These are phyloP conservation scores for Blastobotrys muscicola DNA, from an alignment of 805 yeast genomes.

Conservation along the genomic window DNA sequence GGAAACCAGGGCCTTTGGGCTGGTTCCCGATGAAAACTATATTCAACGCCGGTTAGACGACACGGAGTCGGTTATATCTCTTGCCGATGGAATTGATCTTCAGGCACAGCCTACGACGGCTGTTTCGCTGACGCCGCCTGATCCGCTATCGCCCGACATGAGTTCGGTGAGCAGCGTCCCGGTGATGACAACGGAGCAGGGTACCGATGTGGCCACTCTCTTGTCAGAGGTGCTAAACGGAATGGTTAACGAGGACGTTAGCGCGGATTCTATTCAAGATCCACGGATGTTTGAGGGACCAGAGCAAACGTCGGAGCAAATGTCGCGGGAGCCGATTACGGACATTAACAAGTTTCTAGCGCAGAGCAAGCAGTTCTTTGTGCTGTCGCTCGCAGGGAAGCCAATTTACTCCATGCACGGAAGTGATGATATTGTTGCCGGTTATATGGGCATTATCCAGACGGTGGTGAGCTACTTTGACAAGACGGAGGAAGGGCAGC, in stretches of 20 bases:
- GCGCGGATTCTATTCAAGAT: no score
- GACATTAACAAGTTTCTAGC: conserved; percentile 24
- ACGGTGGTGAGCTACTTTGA: conserved; percentile 62
- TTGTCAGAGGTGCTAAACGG: conserved; percentile 1
- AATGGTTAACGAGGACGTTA: no score
- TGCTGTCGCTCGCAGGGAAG: conserved; percentile 78
- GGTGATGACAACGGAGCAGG: conserved; percentile 1
- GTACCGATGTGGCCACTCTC: conserved; percentile 4
- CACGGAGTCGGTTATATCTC: neutral
- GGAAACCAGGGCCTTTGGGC: no score
- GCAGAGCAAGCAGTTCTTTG: conserved; percentile 59
- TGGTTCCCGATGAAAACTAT: no score
- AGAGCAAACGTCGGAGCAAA: no score
- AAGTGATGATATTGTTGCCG: conserved; percentile 52
- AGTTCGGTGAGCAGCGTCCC: no score
- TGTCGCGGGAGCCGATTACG: no score
- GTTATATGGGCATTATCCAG: conserved; percentile 72
- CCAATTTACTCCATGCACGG: conserved; percentile 78
- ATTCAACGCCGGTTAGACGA: neutral
- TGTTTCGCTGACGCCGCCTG: conserved; percentile 5
- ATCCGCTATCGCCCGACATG: no score
- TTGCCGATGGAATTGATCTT: conserved; percentile 6
- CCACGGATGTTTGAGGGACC: no score
- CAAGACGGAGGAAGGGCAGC: conserved; percentile 5
- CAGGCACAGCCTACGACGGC: conserved; percentile 22